phyloP scores from a whole-genome alignment of 805 yeast genomes.

The Candida khao-thaluensis region DNA sequence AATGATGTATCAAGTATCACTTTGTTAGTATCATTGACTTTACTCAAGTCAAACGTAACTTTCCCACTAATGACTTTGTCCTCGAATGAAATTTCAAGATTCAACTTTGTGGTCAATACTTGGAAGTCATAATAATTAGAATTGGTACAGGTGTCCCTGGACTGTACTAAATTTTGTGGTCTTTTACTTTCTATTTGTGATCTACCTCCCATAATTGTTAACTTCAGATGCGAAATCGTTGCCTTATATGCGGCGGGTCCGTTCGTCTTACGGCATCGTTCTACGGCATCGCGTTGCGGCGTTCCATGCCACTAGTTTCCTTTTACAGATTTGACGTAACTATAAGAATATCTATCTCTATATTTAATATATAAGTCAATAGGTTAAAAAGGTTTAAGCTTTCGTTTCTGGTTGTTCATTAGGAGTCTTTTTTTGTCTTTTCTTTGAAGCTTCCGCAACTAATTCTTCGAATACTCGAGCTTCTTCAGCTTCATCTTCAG shows the following conservation, averaged over 20 bases:
- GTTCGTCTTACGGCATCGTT: not conserved
- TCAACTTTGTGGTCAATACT: conserved; percentile 20
- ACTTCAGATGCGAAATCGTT: not conserved
- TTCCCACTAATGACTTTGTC: conserved; percentile 22
- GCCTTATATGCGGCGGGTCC: not conserved
- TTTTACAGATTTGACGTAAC: too few species aligned
- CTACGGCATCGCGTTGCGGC: not conserved
- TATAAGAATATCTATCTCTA: conserved; percentile 2
- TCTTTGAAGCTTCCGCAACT: conserved; percentile 49
- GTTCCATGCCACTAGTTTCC: not conserved
- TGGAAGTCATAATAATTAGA: conserved; percentile 29
- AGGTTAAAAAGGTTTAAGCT: too few species aligned
- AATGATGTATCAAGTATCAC: conserved; percentile 29
- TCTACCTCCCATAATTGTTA: conserved; percentile 12
- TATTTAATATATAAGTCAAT: not conserved
- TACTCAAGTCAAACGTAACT: conserved; percentile 21
- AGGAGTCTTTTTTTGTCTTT: conserved; percentile 33
- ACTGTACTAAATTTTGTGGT: conserved; percentile 14
- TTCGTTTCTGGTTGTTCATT: conserved; percentile 1
- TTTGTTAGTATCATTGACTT: conserved; percentile 5
- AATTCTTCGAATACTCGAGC: conserved; percentile 76
- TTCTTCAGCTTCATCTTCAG: conserved; percentile 70
- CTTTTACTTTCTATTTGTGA: conserved; percentile 7
- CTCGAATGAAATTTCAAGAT: conserved; percentile 26
- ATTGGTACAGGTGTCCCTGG: conserved; percentile 26